Conservation (phyloP, 2,329 filamentous ascomycete species). For the Penicillium frequentans region DNA sequence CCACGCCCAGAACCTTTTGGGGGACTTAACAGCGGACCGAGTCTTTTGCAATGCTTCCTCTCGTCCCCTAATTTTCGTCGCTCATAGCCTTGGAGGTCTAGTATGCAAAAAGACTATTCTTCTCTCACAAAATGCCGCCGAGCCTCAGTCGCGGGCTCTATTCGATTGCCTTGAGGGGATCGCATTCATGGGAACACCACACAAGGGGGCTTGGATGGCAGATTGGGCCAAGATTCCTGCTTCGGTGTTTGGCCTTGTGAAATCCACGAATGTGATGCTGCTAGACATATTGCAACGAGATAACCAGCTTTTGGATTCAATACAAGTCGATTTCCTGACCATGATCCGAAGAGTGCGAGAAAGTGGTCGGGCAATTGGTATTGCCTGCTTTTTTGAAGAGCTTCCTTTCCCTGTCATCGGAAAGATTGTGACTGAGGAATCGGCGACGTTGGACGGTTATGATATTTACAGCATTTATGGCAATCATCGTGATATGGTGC, state of each 20-base stretch:
- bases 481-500: background rate
- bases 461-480: background rate
- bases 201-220: constrained; percentile 1
- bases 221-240: background rate
- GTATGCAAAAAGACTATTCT: constrained; percentile 2
- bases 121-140: constrained; percentile 1
- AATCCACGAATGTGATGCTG: background rate
- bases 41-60: background rate
- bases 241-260: background rate
- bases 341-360: background rate
- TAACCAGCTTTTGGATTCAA: background rate
- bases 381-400: background rate
- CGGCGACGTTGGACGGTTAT: background rate
- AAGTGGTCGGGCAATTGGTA: background rate
- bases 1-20: background rate
- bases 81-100: constrained; percentile 1
- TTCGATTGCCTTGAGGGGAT: background rate
- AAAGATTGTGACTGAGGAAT: background rate
- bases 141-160: background rate
- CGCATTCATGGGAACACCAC: constrained; percentile 2
- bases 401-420: background rate
- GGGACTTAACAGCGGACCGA: background rate
- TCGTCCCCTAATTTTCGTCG: constrained; percentile 1
- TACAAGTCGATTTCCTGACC: background rate
- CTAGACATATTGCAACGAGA: background rate